Evolutionary conservation across 345 rosid genomes (phyloP), one percentile per base, ranked within the genome.

Genomic region (Clarkia xantiana): DNA sequence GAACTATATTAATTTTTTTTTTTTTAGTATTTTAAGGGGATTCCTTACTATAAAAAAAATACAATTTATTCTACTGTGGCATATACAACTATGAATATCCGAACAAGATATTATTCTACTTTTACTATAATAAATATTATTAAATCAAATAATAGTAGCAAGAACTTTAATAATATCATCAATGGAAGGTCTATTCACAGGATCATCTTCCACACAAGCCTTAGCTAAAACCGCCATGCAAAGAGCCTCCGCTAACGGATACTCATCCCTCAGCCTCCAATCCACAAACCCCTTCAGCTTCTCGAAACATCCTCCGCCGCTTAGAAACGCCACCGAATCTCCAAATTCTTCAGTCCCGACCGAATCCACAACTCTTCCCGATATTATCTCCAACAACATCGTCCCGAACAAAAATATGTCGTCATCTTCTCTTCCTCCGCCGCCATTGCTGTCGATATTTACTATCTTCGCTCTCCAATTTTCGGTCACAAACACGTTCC

Each of bases 291-390:
- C 66, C 64, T 64, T 75, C 60, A 81, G 40, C 48, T 65, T 72
- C 34, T 77, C 81, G n/a, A 81, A 71, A 56, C 80, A 77, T 12
- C 81, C 69, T 1, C 81, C 76, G 56, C 81, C 76, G 40, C 71
- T 69, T 40, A 75, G 42, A 51, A 80, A 69, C 50, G 64, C 66
- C 25, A 69, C 60, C 1, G 70, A 67, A 4, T 75, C 80, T 56
- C 65, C 69, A n/a, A 69, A 48, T 51, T 47, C 22, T 43, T 25
- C 55, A 16, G 71, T 42, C 1, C 57, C 63, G 11, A 15, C 18
- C 4, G 60, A 64, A 11, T n/a, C 12, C 38, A 57, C 72, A 23
- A 68, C 75, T 49, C 50, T 57, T 23, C 72, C 81, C 0, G 78
- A 75, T 1, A 77, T 66, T 11, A 81, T 61, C 65, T 69, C 88